phyloP scores from a whole-genome alignment of 2,329 filamentous ascomycete genomes.

The Xylariales sp. region DNA sequence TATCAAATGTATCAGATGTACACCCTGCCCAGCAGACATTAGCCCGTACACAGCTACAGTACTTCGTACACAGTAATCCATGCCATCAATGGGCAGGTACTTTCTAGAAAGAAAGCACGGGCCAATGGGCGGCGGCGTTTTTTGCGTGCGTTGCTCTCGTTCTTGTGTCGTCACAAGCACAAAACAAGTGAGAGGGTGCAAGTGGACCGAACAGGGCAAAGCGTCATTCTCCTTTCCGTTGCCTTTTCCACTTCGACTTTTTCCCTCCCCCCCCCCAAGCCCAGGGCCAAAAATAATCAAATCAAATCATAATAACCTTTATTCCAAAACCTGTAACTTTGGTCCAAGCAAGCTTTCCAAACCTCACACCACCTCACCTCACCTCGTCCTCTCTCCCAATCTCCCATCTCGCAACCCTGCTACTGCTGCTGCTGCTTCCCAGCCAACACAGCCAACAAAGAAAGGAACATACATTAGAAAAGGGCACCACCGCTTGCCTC shows the following conservation, averaged over 20 bases:
- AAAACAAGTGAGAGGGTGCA: background rate
- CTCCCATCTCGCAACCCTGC: too few relatives aligned
- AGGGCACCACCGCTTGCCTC: too few relatives aligned
- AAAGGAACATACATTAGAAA: too few relatives aligned
- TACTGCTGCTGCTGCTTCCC: background rate
- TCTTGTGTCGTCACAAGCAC: constrained; percentile 6
- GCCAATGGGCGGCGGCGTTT: background rate
- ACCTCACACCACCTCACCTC: too few relatives aligned
- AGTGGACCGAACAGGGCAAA: constrained; percentile 4
- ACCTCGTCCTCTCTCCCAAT: too few relatives aligned
- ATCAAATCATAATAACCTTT: background rate
- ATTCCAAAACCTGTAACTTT: too few relatives aligned
- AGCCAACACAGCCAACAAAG: too few relatives aligned
- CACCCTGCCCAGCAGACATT: background rate
- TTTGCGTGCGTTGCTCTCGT: background rate
- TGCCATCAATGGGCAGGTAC: background rate
- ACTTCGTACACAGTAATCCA: background rate
- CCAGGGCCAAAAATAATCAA: background rate
- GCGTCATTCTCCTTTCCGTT: constrained; percentile 7
- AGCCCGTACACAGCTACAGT: background rate
- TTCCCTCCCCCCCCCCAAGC: background rate
- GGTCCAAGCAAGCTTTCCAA: too few relatives aligned
- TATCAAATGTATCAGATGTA: too few relatives aligned
- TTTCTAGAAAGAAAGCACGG: background rate
- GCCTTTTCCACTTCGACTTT: background rate